Evolutionary conservation across 768 basidiomycete genomes (phyloP), one percentile per base, ranked within the genome.

Genomic region (Butyriboletus loyo): DNA sequence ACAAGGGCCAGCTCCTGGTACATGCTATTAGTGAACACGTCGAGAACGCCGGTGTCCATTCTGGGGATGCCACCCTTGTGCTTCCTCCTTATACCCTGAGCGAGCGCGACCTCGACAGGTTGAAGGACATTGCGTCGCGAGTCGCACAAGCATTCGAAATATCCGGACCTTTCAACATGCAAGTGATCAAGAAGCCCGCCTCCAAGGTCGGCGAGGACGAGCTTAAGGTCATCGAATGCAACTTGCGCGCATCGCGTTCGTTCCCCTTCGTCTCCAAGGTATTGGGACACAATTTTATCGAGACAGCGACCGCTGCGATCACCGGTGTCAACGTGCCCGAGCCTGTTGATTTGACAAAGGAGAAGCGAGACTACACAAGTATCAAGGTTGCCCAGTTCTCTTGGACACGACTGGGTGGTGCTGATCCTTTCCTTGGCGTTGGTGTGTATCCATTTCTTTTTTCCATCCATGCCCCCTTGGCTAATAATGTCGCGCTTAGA

Each of bases 231-330:
- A 99, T 99, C 59, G 97, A 99, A 72, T 99, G 97, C 73, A 99
- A 99, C 72, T 77, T 98, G 31, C 91, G 97, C 52, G 97, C 97
- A 15, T 98, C 96, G 24, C 87, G 97, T 21, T 96, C 93, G 28
- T 98, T 98, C 89, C 95, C 96, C 57, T 99, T 99, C 75, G 97
- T 99, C 3, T 97, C 93, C 54, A 98, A 98, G 76, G 96, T 98
- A 17, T 80, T 98, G 57, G 96, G 92, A 40, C 87, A 88, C 72
- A 98, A 99, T 77, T 98, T 98, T 71, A 93, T 99, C 60, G 90
- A 98, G 56, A 86, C 86, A 36, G 96, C 96, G 14, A 88, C 93
- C 15, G 80, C 85, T 24, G 94, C 94, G 19, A 96, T 96, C 58
- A 81, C 88, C 19, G 87, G 84, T 49, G 79, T 88, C 53, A 77